Evolutionary conservation across 495 filamentous ascomycete species (phyloP).

Genomic region (Aspergillus indologenus): DNA sequence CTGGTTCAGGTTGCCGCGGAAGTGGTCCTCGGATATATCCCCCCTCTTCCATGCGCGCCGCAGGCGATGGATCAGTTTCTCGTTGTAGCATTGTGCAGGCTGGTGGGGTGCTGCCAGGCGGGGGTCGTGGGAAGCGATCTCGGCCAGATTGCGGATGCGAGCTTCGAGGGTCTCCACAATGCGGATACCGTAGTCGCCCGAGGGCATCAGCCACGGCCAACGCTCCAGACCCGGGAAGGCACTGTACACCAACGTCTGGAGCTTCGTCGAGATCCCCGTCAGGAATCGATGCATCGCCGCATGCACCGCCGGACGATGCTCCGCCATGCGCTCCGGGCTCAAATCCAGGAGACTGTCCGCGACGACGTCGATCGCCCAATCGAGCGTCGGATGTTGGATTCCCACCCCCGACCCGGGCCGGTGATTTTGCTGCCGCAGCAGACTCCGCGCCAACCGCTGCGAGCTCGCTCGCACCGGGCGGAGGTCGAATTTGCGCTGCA

Average conservation of each 20-base stretch:
- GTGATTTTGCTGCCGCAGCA: too few relatives aligned
- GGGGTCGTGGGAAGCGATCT: too few relatives aligned
- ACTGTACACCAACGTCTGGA: neutral
- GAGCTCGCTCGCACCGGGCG: neutral
- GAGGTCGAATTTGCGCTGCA: neutral
- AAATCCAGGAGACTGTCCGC: neutral
- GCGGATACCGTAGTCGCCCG: neutral
- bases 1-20: neutral
- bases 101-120: too few relatives aligned
- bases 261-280: neutral
- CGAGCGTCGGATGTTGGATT: neutral
- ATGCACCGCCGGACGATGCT: too few relatives aligned
- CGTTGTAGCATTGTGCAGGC: neutral
- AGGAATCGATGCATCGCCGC: neutral
- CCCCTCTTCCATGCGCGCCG: too few relatives aligned
- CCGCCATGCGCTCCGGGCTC: neutral
- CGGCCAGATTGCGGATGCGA: neutral
- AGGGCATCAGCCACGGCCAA: neutral
- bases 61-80: neutral
- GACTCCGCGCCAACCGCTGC: neutral
- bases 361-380: neutral
- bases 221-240: neutral
- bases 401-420: neutral
- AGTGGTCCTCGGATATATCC: neutral
- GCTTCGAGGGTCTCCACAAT: neutral